Percentiles rank a stretch among this genome's conserved stretches.
Evolutionary conservation across 495 filamentous ascomycete species (phyloP).

Genomic region (Aspergillus ellipticus): DNA sequence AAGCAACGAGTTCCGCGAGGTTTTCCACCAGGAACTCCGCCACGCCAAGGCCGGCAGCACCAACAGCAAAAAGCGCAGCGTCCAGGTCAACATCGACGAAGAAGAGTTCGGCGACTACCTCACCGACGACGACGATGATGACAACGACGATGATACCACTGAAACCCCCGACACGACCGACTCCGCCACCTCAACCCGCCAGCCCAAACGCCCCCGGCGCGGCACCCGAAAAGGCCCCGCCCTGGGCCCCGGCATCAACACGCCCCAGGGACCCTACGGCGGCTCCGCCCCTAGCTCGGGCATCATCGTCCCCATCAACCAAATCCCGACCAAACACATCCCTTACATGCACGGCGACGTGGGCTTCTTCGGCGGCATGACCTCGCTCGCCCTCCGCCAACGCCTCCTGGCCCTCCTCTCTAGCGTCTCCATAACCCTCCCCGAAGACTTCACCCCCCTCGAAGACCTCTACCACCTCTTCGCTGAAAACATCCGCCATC

Average conservation of each 20-base stretch:
- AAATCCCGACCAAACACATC: background rate
- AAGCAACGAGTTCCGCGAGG: slow-evolving; percentile 53
- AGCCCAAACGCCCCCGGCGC: slow-evolving; percentile 34
- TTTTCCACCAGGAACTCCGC: slow-evolving; percentile 59
- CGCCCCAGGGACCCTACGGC: background rate
- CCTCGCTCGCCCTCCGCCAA: slow-evolving; percentile 60
- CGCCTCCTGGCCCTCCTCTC: slow-evolving; percentile 57
- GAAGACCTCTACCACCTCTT: slow-evolving; percentile 65
- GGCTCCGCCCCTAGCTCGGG: background rate
- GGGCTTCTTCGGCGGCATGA: slow-evolving; percentile 46
- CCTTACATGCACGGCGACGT: slow-evolving; percentile 21
- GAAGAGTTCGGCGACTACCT: slow-evolving; percentile 57
- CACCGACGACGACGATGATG: slow-evolving; percentile 26
- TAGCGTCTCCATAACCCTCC: slow-evolving; percentile 40
- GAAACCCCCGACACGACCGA: slow-evolving; percentile 6
- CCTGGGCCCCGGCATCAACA: slow-evolving; percentile 9
- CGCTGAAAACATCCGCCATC: slow-evolving; percentile 58
- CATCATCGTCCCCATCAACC: background rate
- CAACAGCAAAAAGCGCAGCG: slow-evolving; percentile 37
- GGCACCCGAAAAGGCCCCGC: slow-evolving; percentile 24
- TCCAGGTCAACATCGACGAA: slow-evolving; percentile 55
- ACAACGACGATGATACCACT: background rate
- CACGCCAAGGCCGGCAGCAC: slow-evolving; percentile 25
- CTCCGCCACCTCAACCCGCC: slow-evolving; percentile 1
- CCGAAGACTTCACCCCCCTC: slow-evolving; percentile 43